Conservation (phyloP, 768 basidiomycete species). For the Collybia nuda region DNA sequence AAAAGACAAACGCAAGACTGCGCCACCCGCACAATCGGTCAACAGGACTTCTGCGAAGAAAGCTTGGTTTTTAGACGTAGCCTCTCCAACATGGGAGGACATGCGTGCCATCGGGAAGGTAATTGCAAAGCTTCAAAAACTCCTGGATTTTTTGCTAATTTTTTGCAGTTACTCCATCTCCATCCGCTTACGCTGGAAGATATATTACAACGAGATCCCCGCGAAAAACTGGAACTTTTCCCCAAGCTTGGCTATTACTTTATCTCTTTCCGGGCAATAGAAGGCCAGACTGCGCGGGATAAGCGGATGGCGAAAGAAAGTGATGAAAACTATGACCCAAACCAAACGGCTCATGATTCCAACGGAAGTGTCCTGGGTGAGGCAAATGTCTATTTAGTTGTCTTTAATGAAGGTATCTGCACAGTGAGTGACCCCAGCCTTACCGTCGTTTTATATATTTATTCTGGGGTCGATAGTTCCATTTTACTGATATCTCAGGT, state of each 20-base stretch:
- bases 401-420: constrained; percentile 87
- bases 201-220: constrained; percentile 85
- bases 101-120: constrained; percentile 85
- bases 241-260: constrained; percentile 91
- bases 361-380: constrained; percentile 54
- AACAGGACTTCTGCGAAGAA: constrained; percentile 29
- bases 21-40: too few species aligned
- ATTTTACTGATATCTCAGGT: constrained; percentile 84
- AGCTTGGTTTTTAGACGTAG: constrained; percentile 91
- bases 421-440: constrained; percentile 44
- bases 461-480: constrained; percentile 55
- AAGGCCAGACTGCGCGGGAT: constrained; percentile 47
- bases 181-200: constrained; percentile 95
- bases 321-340: constrained; percentile 24
- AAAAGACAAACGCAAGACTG: neutral
- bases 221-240: constrained; percentile 90
- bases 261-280: constrained; percentile 81
- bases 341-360: too few species aligned
- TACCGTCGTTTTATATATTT: neutral
- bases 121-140: constrained; percentile 12
- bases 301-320: constrained; percentile 29
- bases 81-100: constrained; percentile 86
- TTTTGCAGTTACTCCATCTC: constrained; percentile 69
- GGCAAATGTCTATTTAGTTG: constrained; percentile 84
- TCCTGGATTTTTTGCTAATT: neutral